phyloP scores from a whole-genome alignment of 2,329 filamentous ascomycete species.

The Colletotrichum sansevieriae region DNA sequence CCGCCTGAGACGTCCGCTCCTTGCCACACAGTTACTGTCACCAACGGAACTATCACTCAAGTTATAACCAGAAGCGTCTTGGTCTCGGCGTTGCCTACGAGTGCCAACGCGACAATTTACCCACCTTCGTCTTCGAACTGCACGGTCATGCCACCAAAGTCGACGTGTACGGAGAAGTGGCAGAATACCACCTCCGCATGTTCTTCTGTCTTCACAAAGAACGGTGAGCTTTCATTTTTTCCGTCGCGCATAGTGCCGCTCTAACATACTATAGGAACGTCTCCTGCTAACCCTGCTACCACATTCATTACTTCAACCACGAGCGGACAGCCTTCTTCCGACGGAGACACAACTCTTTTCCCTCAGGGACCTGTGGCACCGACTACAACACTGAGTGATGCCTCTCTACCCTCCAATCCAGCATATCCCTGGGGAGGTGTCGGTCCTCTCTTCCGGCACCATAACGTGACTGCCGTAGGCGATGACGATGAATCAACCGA shows the following conservation, averaged over 20 bases:
- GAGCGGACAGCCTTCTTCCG: background rate
- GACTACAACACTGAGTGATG: slow-evolving; percentile 32
- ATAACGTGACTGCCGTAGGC: slow-evolving; percentile 46
- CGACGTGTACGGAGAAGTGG: slow-evolving; percentile 27
- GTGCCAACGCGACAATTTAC: slow-evolving; percentile 11
- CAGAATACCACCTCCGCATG: slow-evolving; percentile 27
- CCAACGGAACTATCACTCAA: slow-evolving; percentile 36
- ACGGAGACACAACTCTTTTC: background rate
- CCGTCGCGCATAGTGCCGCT: too few species aligned
- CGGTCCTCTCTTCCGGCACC: slow-evolving; percentile 53
- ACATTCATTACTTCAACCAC: slow-evolving; percentile 38
- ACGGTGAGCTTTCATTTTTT: background rate
- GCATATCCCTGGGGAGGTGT: slow-evolving; percentile 54
- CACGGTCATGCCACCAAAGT: background rate
- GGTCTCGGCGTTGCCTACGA: slow-evolving; percentile 12
- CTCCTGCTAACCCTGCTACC: background rate
- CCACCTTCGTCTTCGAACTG: slow-evolving; percentile 10
- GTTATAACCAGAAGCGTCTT: slow-evolving; percentile 34
- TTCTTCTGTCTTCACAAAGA: background rate
- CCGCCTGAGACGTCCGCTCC: background rate
- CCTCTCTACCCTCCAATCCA: slow-evolving; percentile 47
- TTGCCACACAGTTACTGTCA: slow-evolving; percentile 38
- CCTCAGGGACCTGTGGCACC: slow-evolving; percentile 7
- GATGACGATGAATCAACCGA: background rate
- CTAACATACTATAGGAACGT: slow-evolving; percentile 17